Base-by-base conservation (phyloP, 75 land plant genomes). In the Pinus tabuliformis region DNA sequence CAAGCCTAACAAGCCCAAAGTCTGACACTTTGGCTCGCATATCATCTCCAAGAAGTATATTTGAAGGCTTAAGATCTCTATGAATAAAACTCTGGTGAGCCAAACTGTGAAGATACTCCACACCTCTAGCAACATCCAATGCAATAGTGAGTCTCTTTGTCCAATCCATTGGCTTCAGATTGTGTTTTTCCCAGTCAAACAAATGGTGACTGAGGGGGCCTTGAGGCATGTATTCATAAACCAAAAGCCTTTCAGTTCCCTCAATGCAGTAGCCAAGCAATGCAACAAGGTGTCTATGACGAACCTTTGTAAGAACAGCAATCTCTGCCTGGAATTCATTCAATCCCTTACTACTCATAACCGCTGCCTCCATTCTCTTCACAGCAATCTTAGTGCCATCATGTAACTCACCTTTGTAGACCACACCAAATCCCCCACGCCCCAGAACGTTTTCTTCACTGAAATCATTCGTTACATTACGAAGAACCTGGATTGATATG, bases 61-160 rank as follows among this genome's bases (percentile, higher is more conserved):
- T 93, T 2, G 94, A 89, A 3, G 96, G 91, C 70, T 93, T 93
- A 17, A 93, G 84, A 52, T 93, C 96, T 17, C 96, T 83, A 52
- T 93, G 95, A 54, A 93, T 93, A 71, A 93, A 93, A 70, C 95
- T 91, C 59, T 88, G 83, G 16, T 91, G 94, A 42, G 94, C 96
- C 76, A 93, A 80, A 54, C 84, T 72, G 57, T 93, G 96, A 22
- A 93, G 77, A 77, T 93, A 93, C 73, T 93, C 93, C 58, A 93
- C 86, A 6, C 86, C 91, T 57, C 91, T 76, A 2, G 91, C 96
- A 45, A 93, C 94, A 66, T 91, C 91, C 59, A 92, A 77, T 18
- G 92, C 95, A 70, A 92, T 88, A 3, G 63, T 81, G 66, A 92
- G 66, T 57, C 95, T 75, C 83, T 65, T 82, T 42, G 81, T 86